Evolutionary conservation across 2,329 filamentous ascomycete species (phyloP), one percentile per base, ranked within the genome.

Genomic region (Metarhizium anisopliae): DNA sequence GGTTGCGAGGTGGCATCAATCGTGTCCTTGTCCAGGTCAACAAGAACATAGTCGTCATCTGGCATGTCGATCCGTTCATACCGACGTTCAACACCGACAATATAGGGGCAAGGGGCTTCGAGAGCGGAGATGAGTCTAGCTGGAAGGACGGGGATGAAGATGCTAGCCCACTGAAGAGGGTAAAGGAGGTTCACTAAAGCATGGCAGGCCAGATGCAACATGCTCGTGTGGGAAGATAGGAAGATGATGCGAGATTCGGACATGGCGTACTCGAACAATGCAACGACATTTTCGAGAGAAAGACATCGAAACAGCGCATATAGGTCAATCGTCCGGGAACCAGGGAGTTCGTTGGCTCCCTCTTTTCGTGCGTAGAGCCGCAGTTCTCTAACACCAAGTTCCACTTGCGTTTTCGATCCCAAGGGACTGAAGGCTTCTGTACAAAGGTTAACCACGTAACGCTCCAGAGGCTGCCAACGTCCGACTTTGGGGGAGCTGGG

Each of bases 381-480:
- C 62, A 99, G 74, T 69, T 99, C 94, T 57, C 94, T 84, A 36
- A 99, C 84, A 1, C 88, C 86, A 42, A 97, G 78, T 72, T 99
- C 94, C 36, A 97, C 91, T 69, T 99, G 94, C 0, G 93, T 97
- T 72, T 95, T 93, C 43, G 94, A 97, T 38, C 88, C 89, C 52
- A 96, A 83, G 1, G 94, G 94, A 66, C 89, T 93, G 66, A 95
- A 87, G 2, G 94, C 94, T 72, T 97, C 93, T 10, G 92, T 92
- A 72, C 94, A 99, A 38, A 99, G 78, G 69, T 97, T 97, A 73
- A 97, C 87, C 38, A 99, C 92, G 70, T 97, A 99, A 67, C 92
- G 86, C 74, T 99, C 94, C 58, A 99, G 75, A 14, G 94, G 94
- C 69, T 96, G 93, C 94, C 94, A 99, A 67, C 91, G 84, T 49